Percentiles rank a stretch among this genome's conserved stretches.
phyloP scores from a whole-genome alignment of 108 stramenopile species.

The Schizochytrium sp. region DNA sequence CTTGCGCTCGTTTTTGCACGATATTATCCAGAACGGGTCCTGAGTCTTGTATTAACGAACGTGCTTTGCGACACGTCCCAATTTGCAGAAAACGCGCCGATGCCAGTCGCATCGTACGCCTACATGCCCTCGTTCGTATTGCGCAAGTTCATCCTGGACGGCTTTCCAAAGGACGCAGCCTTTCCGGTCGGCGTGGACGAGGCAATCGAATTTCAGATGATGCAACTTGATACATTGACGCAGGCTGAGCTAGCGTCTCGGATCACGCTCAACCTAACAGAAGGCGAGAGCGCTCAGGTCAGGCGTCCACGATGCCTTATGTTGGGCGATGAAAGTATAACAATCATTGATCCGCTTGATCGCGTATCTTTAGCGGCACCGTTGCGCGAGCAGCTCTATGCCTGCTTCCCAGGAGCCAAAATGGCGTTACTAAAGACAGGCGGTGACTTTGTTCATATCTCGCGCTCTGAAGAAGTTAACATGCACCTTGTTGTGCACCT shows the following conservation, averaged over 20 bases:
- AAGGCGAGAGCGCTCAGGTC: neutral
- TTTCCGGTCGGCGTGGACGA: neutral
- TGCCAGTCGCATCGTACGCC: neutral
- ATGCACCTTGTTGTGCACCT: neutral
- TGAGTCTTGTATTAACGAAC: neutral
- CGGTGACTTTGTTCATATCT: neutral
- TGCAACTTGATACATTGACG: neutral
- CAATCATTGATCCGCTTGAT: neutral
- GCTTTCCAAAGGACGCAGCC: neutral
- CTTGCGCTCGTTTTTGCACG: neutral
- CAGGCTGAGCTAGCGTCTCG: neutral
- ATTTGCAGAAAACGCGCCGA: neutral
- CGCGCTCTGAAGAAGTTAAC: neutral
- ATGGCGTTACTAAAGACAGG: neutral
- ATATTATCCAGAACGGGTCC: neutral
- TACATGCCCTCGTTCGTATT: neutral
- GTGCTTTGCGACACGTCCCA: neutral
- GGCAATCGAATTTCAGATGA: neutral
- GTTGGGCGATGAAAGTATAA: neutral
- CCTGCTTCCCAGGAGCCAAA: neutral
- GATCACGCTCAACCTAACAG: neutral
- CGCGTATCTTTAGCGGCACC: neutral
- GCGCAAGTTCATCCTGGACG: neutral
- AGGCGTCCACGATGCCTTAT: neutral
- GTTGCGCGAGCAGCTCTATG: neutral